A percentile compares a stretch with the other conserved stretches of the same genome.
phyloP scores from a whole-genome alignment of 345 rosid species.

The Citrus maxima region DNA sequence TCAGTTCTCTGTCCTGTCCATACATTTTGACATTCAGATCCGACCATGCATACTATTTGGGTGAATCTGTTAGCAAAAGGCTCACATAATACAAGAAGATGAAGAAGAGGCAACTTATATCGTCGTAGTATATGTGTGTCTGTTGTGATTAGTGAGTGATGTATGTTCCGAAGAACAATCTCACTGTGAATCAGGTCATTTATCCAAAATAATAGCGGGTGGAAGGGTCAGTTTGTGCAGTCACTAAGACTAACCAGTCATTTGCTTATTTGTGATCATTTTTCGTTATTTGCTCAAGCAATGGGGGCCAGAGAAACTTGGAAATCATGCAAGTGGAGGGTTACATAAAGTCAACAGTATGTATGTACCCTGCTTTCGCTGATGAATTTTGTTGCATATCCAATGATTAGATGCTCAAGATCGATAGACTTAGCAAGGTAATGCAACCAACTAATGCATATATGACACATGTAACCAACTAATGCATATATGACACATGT shows the following conservation, averaged over 20 bases:
- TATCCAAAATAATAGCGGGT: neutral
- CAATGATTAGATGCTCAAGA: conserved; percentile 16
- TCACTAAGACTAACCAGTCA: neutral
- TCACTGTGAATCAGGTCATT: neutral
- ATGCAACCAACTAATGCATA: too few relatives aligned
- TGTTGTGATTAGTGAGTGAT: neutral
- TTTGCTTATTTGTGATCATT: too few relatives aligned
- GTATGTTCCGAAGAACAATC: neutral
- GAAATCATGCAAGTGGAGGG: too few relatives aligned
- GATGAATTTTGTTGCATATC: conserved; percentile 5
- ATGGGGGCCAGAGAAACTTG: neutral
- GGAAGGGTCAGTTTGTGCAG: neutral
- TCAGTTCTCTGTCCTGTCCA: conserved; percentile 6
- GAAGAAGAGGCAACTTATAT: neutral
- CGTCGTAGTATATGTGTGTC: neutral
- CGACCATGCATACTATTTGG: conserved; percentile 12
- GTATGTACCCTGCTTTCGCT: neutral
- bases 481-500: too few relatives aligned
- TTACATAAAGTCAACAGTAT: too few relatives aligned
- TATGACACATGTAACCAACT: too few relatives aligned
- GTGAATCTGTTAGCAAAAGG: conserved; percentile 7
- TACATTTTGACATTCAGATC: neutral
- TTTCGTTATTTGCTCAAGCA: neutral
- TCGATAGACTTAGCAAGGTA: neutral
- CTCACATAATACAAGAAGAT: conserved; percentile 14